Evolutionary conservation across 2,329 filamentous ascomycete genomes (phyloP).

Genomic region (Pseudohalonectria lignicola): DNA sequence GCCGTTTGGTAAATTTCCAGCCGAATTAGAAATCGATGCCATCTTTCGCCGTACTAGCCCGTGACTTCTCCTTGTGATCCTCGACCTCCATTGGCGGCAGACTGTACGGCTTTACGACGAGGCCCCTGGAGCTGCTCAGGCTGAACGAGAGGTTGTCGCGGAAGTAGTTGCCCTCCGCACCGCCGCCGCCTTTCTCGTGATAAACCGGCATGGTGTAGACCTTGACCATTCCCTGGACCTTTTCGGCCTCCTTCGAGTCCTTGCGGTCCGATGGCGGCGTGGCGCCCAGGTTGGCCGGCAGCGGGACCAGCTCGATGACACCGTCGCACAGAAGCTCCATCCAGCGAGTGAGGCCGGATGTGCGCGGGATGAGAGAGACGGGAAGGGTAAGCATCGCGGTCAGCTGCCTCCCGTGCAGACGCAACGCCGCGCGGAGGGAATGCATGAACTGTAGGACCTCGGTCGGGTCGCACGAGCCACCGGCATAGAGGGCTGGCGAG

Average conservation of each 20-base stretch:
- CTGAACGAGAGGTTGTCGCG: constrained; percentile 87
- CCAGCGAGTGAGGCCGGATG: constrained; percentile 69
- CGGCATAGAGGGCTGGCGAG: constrained; percentile 74
- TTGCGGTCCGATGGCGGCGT: constrained; percentile 39
- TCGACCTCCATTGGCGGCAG: constrained; percentile 79
- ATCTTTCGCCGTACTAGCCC: constrained; percentile 46
- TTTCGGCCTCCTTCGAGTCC: constrained; percentile 48
- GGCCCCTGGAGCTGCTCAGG: constrained; percentile 65
- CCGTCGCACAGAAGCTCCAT: constrained; percentile 78
- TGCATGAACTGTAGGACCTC: constrained; percentile 75
- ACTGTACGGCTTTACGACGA: constrained; percentile 81
- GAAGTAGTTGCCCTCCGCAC: constrained; percentile 52
- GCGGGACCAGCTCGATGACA: constrained; percentile 59
- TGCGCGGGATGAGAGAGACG: constrained; percentile 66
- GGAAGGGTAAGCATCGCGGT: constrained; percentile 70
- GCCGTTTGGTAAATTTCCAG: too few species aligned
- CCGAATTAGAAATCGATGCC: constrained; percentile 64
- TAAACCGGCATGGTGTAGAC: constrained; percentile 75
- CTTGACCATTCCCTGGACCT: constrained; percentile 75
- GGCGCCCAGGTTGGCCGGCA: constrained; percentile 45
- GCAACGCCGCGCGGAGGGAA: constrained; percentile 61
- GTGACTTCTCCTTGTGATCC: constrained; percentile 25
- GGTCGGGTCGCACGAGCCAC: constrained; percentile 56
- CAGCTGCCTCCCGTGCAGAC: constrained; percentile 51
- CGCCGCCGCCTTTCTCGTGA: constrained; percentile 80